Conservation (phyloP, 2,329 filamentous ascomycete species). For the Tolypocladium tundrense region DNA sequence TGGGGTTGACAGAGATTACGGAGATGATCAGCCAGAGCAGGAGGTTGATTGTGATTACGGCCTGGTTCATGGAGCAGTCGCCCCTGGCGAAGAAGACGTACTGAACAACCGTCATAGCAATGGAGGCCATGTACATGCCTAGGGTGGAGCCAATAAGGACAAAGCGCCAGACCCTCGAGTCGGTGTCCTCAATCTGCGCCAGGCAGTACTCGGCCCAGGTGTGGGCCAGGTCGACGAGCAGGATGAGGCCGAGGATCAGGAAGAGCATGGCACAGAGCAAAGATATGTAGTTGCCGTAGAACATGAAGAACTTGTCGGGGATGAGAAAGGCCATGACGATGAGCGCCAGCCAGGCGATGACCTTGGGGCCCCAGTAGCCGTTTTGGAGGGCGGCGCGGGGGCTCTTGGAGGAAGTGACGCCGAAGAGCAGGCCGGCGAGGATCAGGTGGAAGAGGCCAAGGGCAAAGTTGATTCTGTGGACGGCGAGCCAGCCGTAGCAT, state of each 20-base stretch:
- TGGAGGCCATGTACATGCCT: slow-evolving; percentile 82
- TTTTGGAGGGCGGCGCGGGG: slow-evolving; percentile 85
- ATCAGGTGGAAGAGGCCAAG: slow-evolving; percentile 89
- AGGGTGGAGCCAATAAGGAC: slow-evolving; percentile 86
- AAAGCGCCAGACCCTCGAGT: slow-evolving; percentile 75
- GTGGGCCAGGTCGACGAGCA: slow-evolving; percentile 90
- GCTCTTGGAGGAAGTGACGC: slow-evolving; percentile 78
- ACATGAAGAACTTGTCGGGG: slow-evolving; percentile 85
- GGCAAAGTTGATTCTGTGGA: slow-evolving; percentile 96
- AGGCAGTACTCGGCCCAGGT: slow-evolving; percentile 96
- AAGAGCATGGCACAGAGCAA: slow-evolving; percentile 86
- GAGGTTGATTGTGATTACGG: slow-evolving; percentile 89
- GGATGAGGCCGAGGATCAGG: slow-evolving; percentile 80
- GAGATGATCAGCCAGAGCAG: slow-evolving; percentile 74
- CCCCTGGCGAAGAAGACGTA: slow-evolving; percentile 86
- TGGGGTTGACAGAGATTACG: slow-evolving; percentile 77
- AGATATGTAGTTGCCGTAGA: slow-evolving; percentile 92
- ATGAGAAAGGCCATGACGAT: slow-evolving; percentile 92
- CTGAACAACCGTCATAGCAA: slow-evolving; percentile 93
- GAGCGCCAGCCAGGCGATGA: slow-evolving; percentile 78
- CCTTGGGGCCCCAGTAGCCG: slow-evolving; percentile 97
- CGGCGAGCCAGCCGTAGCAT: slow-evolving; percentile 92
- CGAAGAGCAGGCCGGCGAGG: slow-evolving; percentile 73
- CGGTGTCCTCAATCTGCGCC: slow-evolving; percentile 80
- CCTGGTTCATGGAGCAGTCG: slow-evolving; percentile 90